Conservation (phyloP, 1,139 yeast species). For the Blastobotrys persicus region DNA sequence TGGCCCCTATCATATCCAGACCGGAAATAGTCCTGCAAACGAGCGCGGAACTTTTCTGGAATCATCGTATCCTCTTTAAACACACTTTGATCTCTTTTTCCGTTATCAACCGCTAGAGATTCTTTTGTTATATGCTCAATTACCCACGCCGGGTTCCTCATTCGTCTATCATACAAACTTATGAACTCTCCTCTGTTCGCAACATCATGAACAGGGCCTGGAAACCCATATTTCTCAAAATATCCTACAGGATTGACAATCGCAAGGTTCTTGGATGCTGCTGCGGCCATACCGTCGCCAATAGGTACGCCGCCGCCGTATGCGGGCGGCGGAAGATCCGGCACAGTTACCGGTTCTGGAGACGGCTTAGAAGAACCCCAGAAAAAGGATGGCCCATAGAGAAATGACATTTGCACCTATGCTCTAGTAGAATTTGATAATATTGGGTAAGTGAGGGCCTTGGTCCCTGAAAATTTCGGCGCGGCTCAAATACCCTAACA, state of each 20-base stretch:
- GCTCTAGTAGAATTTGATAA: too few relatives aligned
- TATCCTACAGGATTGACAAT: slow-evolving; percentile 60
- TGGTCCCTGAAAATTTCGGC: too few relatives aligned
- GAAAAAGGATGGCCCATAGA: slow-evolving; percentile 15
- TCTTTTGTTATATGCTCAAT: slow-evolving; percentile 85
- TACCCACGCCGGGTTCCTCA: slow-evolving; percentile 87
- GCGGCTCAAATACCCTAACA: background rate
- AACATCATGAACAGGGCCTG: slow-evolving; percentile 90
- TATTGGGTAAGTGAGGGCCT: too few relatives aligned
- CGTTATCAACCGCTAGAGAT: slow-evolving; percentile 50
- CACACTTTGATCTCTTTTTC: slow-evolving; percentile 74
- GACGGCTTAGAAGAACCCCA: slow-evolving; percentile 17
- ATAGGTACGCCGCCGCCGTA: slow-evolving; percentile 9
- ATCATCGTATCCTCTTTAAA: slow-evolving; percentile 86
- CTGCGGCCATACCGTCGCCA: slow-evolving; percentile 14
- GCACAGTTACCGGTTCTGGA: slow-evolving; percentile 4
- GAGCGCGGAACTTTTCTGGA: slow-evolving; percentile 72
- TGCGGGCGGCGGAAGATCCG: background rate
- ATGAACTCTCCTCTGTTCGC: slow-evolving; percentile 71
- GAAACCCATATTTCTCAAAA: slow-evolving; percentile 72
- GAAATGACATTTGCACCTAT: slow-evolving; percentile 11
- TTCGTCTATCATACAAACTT: slow-evolving; percentile 81
- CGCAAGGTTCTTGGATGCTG: slow-evolving; percentile 11
- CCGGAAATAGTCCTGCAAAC: slow-evolving; percentile 81
- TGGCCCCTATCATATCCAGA: slow-evolving; percentile 98